Conservation (phyloP, 2,329 filamentous ascomycete species). For the Falciphora oryzae region DNA sequence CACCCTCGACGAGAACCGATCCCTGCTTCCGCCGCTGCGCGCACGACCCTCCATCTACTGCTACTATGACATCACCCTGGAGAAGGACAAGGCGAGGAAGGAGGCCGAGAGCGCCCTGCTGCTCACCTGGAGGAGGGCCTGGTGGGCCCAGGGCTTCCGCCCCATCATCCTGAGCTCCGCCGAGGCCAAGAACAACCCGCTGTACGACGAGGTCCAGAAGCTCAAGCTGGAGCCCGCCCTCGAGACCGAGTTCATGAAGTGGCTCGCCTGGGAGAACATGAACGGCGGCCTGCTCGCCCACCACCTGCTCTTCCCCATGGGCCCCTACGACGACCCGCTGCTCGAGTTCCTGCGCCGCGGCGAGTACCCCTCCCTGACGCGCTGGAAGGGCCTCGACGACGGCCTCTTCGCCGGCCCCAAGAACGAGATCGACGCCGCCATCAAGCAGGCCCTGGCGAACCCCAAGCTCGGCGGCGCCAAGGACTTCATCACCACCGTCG, state of each 20-base stretch:
- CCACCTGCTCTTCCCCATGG: slow-evolving; percentile 82
- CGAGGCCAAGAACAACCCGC: slow-evolving; percentile 77
- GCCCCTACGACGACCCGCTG: slow-evolving; percentile 62
- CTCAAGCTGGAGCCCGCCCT: slow-evolving; percentile 55
- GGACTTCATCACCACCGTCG: slow-evolving; percentile 57
- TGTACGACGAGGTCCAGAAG: slow-evolving; percentile 65
- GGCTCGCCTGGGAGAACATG: slow-evolving; percentile 93
- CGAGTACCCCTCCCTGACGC: slow-evolving; percentile 66
- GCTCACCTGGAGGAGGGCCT: slow-evolving; percentile 83
- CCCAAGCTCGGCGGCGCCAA: slow-evolving; percentile 50
- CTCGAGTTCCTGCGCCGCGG: slow-evolving; percentile 69
- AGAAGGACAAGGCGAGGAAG: slow-evolving; percentile 57
- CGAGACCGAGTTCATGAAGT: slow-evolving; percentile 69
- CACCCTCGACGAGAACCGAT: slow-evolving; percentile 73
- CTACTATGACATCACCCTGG: slow-evolving; percentile 70
- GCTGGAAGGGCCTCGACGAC: slow-evolving; percentile 65
- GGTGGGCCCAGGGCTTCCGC: slow-evolving; percentile 91
- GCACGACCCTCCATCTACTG: slow-evolving; percentile 76
- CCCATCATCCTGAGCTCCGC: slow-evolving; percentile 73
- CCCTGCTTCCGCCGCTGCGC: slow-evolving; percentile 71
- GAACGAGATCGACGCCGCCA: slow-evolving; percentile 54
- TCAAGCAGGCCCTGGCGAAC: slow-evolving; percentile 54
- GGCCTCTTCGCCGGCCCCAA: slow-evolving; percentile 70
- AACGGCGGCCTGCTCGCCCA: slow-evolving; percentile 75
- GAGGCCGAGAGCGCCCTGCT: slow-evolving; percentile 74